These are phyloP conservation scores for Polymyxa betae DNA, from an alignment of 208 protist species.

Conservation along the genomic window DNA sequence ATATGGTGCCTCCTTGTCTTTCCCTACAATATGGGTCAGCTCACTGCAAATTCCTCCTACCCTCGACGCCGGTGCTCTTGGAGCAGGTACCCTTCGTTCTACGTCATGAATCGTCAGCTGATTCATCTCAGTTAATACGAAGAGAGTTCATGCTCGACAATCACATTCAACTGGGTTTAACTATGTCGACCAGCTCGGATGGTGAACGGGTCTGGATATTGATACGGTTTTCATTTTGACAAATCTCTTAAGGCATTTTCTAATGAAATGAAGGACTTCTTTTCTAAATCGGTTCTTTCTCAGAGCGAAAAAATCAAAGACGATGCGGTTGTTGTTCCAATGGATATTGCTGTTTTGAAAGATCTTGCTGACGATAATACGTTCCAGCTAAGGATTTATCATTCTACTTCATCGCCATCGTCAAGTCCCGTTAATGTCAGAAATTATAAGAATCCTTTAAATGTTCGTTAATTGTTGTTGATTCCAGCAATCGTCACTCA, in stretches of 20 bases:
- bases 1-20: no score
- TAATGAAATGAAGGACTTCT: neutral
- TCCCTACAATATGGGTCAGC: no score
- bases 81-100: no score
- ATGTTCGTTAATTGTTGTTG: neutral
- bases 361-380: neutral
- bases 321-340: neutral
- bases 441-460: neutral
- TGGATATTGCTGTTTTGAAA: conserved; percentile 25
- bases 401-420: neutral
- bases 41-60: no score
- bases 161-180: neutral
- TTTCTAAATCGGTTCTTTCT: neutral
- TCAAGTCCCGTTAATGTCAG: neutral
- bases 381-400: conserved; percentile 3
- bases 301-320: neutral
- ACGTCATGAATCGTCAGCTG: no score
- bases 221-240: neutral
- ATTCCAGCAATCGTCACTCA: neutral
- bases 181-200: neutral
- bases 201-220: neutral
- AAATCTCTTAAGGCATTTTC: neutral
- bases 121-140: neutral
- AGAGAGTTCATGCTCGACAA: conserved; percentile 29
- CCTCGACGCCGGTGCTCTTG: no score